Evolutionary conservation across 352 stramenopile species (phyloP).

Genomic region (Aphanomyces invadans): DNA sequence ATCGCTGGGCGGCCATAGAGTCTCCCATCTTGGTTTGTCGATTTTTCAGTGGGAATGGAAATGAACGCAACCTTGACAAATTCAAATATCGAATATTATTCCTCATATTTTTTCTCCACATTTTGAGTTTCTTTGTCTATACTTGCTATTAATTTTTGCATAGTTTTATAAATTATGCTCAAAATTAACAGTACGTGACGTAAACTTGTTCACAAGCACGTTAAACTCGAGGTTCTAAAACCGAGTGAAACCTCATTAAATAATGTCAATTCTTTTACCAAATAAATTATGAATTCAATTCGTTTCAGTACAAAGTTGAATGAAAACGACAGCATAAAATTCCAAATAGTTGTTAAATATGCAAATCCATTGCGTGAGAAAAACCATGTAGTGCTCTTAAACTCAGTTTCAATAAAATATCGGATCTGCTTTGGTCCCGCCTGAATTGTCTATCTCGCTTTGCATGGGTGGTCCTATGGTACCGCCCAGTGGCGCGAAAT

Average conservation of each 20-base stretch:
- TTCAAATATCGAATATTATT: constrained; percentile 6
- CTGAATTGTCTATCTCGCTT: no score
- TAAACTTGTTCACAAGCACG: neutral
- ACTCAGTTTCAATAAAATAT: no score
- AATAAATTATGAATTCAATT: neutral
- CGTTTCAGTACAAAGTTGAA: no score
- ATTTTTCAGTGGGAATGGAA: neutral
- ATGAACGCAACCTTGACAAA: neutral
- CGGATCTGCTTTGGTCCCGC: no score
- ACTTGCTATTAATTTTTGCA: no score
- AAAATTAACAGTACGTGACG: neutral
- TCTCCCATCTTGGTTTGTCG: constrained; percentile 35
- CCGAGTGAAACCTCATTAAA: neutral
- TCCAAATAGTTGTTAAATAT: no score
- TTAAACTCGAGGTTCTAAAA: neutral
- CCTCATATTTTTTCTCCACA: no score
- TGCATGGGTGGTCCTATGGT: neutral
- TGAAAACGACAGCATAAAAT: neutral
- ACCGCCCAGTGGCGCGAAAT: neutral
- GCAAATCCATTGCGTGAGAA: no score
- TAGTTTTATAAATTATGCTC: neutral
- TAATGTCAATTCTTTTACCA: neutral
- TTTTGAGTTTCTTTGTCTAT: constrained; percentile 12
- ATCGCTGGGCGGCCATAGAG: constrained; percentile 84
- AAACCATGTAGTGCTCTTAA: no score